These are phyloP conservation scores for Notholithocarpus densiflorus DNA, from an alignment of 306 rosid species.

Conservation along the genomic window DNA sequence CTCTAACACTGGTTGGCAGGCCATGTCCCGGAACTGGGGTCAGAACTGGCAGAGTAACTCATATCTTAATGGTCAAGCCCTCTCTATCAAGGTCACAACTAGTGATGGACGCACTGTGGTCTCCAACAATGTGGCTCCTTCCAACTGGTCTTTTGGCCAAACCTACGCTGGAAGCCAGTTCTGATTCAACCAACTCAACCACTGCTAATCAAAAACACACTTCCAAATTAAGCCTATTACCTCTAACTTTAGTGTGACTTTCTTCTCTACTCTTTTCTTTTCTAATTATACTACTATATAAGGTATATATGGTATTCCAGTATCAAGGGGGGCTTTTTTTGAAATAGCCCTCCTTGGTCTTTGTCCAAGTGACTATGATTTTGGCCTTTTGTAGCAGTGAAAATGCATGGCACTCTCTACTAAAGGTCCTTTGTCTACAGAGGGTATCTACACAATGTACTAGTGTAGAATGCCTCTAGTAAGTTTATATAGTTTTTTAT, in stretches of 20 bases:
- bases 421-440: background rate
- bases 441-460: background rate
- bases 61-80: conserved; percentile 44
- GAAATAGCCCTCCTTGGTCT: background rate
- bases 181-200: background rate
- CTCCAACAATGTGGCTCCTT: background rate
- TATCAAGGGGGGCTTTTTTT: background rate
- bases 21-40: conserved; percentile 36
- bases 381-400: background rate
- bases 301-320: background rate
- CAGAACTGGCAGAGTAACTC: conserved; percentile 31
- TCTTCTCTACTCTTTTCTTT: background rate
- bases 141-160: conserved; percentile 4
- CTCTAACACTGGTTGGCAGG: conserved; percentile 45
- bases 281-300: background rate
- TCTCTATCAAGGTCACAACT: conserved; percentile 22
- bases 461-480: background rate
- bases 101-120: background rate
- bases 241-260: conserved; percentile 1
- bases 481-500: background rate
- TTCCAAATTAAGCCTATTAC: background rate
- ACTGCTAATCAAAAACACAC: no score
- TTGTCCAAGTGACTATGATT: background rate
- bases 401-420: background rate
- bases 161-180: conserved; percentile 15